phyloP scores from a whole-genome alignment of 345 rosid species.

The Camelina sativa region DNA sequence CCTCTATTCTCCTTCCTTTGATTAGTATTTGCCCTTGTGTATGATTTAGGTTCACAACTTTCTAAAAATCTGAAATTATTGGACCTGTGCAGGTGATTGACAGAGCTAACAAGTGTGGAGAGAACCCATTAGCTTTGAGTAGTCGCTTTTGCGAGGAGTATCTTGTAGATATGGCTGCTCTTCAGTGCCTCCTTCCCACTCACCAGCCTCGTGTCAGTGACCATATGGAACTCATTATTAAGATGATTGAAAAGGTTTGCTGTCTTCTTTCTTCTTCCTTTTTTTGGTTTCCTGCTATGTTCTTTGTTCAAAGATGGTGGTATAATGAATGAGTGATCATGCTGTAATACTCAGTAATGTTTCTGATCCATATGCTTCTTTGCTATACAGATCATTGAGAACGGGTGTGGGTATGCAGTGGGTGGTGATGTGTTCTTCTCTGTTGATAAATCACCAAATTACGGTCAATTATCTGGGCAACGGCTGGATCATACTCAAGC shows the following conservation, averaged over 20 bases:
- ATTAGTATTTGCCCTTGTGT: neutral
- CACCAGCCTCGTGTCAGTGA: constrained; percentile 22
- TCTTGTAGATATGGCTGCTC: constrained; percentile 57
- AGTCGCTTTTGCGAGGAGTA: constrained; percentile 66
- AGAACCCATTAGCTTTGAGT: constrained; percentile 61
- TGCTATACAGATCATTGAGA: constrained; percentile 63
- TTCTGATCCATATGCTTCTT: neutral
- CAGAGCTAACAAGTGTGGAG: constrained; percentile 28
- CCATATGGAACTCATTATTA: constrained; percentile 55
- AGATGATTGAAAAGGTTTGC: constrained; percentile 44
- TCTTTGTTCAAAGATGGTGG: neutral
- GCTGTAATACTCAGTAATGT: neutral
- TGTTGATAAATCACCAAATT: constrained; percentile 64
- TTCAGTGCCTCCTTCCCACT: constrained; percentile 22
- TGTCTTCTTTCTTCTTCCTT: neutral
- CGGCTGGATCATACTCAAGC: constrained; percentile 63
- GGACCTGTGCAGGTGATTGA: neutral
- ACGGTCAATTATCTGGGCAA: constrained; percentile 69
- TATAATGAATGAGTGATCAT: neutral
- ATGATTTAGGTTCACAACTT: neutral
- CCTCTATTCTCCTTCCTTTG: neutral
- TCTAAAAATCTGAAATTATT: neutral
- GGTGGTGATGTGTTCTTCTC: constrained; percentile 76
- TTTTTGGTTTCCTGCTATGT: neutral
- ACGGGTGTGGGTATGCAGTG: constrained; percentile 62